Percentiles rank a stretch among this genome's conserved stretches.
Evolutionary conservation across 2,329 filamentous ascomycete genomes (phyloP).

Genomic region (Cercospora sp.): DNA sequence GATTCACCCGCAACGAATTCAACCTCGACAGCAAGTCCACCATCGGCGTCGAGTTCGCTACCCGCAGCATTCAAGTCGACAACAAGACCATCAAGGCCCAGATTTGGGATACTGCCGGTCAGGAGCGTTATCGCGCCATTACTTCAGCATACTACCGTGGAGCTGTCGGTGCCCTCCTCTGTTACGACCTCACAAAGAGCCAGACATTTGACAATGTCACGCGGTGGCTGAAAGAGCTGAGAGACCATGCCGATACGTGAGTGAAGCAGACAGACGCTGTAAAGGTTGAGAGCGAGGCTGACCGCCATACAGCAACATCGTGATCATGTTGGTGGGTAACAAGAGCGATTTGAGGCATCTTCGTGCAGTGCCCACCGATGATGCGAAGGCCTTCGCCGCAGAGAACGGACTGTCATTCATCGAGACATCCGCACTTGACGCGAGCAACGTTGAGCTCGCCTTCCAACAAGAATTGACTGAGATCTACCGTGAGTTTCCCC

Average conservation of each 20-base stretch:
- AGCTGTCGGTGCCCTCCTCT: constrained; percentile 92
- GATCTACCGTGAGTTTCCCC: constrained; percentile 67
- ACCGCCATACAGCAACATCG: constrained; percentile 81
- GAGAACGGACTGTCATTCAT: constrained; percentile 65
- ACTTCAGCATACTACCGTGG: constrained; percentile 87
- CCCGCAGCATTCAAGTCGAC: constrained; percentile 96
- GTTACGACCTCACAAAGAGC: constrained; percentile 62
- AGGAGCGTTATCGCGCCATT: constrained; percentile 98
- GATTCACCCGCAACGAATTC: constrained; percentile 99
- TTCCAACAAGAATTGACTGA: constrained; percentile 96
- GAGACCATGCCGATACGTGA: constrained; percentile 86
- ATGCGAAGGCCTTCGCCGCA: constrained; percentile 98
- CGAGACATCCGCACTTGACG: constrained; percentile 96
- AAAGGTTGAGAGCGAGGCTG: neutral
- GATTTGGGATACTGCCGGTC: constrained; percentile 99
- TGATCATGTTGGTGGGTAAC: constrained; percentile 99
- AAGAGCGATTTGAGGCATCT: constrained; percentile 99
- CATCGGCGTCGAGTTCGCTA: constrained; percentile 99
- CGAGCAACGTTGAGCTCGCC: constrained; percentile 91
- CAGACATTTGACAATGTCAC: constrained; percentile 57
- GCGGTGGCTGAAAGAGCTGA: constrained; percentile 97
- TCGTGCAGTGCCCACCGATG: constrained; percentile 93
- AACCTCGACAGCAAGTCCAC: constrained; percentile 99
- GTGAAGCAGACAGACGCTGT: constrained; percentile 63
- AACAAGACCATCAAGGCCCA: constrained; percentile 99